Percentiles rank a stretch among this genome's conserved stretches.
Conservation (phyloP, 345 rosid species). For the Populus simonii region DNA sequence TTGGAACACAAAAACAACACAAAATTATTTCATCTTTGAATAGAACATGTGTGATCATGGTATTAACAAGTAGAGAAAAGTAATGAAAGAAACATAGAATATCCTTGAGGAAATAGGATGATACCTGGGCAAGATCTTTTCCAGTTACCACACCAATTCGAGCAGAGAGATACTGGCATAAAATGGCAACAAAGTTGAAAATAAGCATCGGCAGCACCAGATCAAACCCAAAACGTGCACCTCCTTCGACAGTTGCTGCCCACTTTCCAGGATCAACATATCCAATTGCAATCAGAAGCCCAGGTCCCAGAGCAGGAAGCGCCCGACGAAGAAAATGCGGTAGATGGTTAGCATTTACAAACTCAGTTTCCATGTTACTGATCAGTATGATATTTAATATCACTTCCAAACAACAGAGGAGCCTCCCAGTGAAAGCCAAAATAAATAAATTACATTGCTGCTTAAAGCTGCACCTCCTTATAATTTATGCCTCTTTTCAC, state of each 20-base stretch:
- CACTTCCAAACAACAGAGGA: slow-evolving; percentile 24
- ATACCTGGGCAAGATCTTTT: slow-evolving; percentile 87
- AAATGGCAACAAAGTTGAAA: slow-evolving; percentile 77
- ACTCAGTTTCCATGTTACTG: slow-evolving; percentile 65
- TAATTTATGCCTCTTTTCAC: slow-evolving; percentile 15
- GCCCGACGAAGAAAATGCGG: slow-evolving; percentile 43
- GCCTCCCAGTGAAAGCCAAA: slow-evolving; percentile 22
- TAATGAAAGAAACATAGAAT: neutral
- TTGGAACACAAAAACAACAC: neutral
- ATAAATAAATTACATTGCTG: slow-evolving; percentile 30
- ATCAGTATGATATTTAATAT: slow-evolving; percentile 6
- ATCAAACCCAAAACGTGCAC: slow-evolving; percentile 82
- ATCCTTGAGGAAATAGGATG: neutral
- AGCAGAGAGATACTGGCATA: slow-evolving; percentile 86
- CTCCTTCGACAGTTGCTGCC: slow-evolving; percentile 88
- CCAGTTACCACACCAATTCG: slow-evolving; percentile 72
- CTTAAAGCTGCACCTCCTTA: slow-evolving; percentile 15
- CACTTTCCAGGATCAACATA: slow-evolving; percentile 97
- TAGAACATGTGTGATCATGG: neutral
- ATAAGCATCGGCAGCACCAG: slow-evolving; percentile 58
- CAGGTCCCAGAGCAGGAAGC: slow-evolving; percentile 68
- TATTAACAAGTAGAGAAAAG: neutral
- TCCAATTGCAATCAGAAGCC: slow-evolving; percentile 68
- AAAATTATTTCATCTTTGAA: neutral
- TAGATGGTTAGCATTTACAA: slow-evolving; percentile 33